phyloP scores from a whole-genome alignment of 2,329 filamentous ascomycete species.

The Alternaria gaisen region DNA sequence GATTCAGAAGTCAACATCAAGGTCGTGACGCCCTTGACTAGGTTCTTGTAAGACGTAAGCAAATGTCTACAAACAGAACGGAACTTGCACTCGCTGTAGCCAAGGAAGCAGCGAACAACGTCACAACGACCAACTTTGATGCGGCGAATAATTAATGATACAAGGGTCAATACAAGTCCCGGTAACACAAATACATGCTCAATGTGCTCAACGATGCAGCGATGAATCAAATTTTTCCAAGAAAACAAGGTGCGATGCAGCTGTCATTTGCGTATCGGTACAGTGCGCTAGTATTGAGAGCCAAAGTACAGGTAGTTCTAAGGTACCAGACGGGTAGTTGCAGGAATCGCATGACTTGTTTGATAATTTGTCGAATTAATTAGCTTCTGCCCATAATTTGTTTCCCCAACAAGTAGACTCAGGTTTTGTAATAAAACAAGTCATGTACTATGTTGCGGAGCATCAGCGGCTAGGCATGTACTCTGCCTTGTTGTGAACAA shows the following conservation, averaged over 20 bases:
- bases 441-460: not conserved
- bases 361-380: not conserved
- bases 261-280: conserved; percentile 22
- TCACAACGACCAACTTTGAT: not conserved
- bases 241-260: not conserved
- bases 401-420: not conserved
- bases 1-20: not conserved
- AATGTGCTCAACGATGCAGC: not conserved
- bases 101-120: not conserved
- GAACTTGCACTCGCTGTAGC: not conserved
- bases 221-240: not conserved
- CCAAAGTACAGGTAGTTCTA: too few relatives aligned
- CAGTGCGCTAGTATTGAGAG: not conserved
- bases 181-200: not conserved
- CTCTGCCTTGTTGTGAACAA: not conserved
- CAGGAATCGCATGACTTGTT: not conserved
- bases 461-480: not conserved
- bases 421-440: not conserved
- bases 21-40: not conserved
- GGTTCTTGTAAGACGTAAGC: not conserved
- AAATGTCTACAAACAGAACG: not conserved
- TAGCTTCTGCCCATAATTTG: not conserved
- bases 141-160: not conserved
- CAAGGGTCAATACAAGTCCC: not conserved
- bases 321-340: not conserved